Base-by-base conservation (phyloP, 2,329 filamentous ascomycete genomes). In the Coniella lustricola region DNA sequence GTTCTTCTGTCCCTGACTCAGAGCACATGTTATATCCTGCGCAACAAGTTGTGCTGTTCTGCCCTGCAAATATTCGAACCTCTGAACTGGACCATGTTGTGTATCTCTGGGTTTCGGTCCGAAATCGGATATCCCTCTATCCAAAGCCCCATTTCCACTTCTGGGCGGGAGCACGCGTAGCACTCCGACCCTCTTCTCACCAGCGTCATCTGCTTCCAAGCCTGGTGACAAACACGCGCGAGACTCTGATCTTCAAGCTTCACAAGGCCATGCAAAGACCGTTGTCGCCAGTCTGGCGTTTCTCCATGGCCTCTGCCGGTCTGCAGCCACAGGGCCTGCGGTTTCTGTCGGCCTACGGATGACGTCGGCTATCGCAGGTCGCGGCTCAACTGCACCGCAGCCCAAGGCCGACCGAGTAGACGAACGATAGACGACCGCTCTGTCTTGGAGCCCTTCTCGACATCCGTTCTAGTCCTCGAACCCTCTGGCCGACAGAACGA, bases 261-360 rank as follows among this genome's bases (percentile, higher is more conserved):
- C 25, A 29, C 25, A 29, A 10, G 5, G 25, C 25, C 25, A 29
- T 29, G 25, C 25, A 29, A 5, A 29, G 5, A 29, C 10, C 5
- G 5, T 29, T 10, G 25, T 5, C 25, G 10, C 5, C 25, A 29
- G 10, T 10, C 25, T 29, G 25, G 25, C 25, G 25, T 29, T 10
- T 18, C 22, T 18, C 14, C 20, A 31, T 5, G 13, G 33, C 33
- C 22, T 22, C 38, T 29, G 35, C 34, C 40, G 14, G 35, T 21
- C 35, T 18, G 29, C 38, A 33, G 21, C n/a, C n/a, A 29, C 17
- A 46, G 33, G 38, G 34, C 14, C 16, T 22, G 44, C 50, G 50
- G 50, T 42, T 52, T 52, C 34, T 50, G 36, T 52, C 50, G 50
- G 50, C 47, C 42, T 46, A 50, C 46, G 39, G 13, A 47, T 47